A percentile compares a stretch with the other conserved stretches of the same genome.
Conservation (phyloP, 108 stramenopile genomes). For the Cyclotella kingstonii region DNA sequence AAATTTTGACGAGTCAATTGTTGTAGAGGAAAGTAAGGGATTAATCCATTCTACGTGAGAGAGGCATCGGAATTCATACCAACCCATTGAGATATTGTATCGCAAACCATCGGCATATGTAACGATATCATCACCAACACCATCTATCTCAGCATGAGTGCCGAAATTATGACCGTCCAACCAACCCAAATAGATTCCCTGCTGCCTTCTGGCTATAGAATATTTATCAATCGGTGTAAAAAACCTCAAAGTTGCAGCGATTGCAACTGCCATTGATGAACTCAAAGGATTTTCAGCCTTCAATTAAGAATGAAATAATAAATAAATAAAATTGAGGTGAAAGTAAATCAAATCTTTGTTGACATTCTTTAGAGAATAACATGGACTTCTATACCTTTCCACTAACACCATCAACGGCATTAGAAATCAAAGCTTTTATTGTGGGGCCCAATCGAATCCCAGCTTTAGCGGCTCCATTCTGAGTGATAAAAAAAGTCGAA, state of each 20-base stretch:
- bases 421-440: constrained; percentile 51
- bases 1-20: background rate
- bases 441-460: constrained; percentile 84
- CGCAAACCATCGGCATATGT: constrained; percentile 76
- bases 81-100: constrained; percentile 66
- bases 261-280: constrained; percentile 74
- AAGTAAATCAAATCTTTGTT: background rate
- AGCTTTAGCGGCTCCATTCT: constrained; percentile 89
- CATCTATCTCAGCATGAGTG: constrained; percentile 1
- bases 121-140: constrained; percentile 9
- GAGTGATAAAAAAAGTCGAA: constrained; percentile 87
- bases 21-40: background rate
- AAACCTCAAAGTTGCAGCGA: constrained; percentile 80
- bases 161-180: constrained; percentile 32
- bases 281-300: constrained; percentile 24
- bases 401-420: background rate
- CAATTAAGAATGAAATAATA: background rate
- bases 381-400: background rate
- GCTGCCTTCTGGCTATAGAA: background rate
- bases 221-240: constrained; percentile 55
- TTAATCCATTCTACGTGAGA: constrained; percentile 26
- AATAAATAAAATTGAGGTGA: background rate
- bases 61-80: constrained; percentile 79
- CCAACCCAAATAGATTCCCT: constrained; percentile 62
- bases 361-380: background rate